Conservation (phyloP, 768 basidiomycete genomes). For the Panaeolus cyanescens region DNA sequence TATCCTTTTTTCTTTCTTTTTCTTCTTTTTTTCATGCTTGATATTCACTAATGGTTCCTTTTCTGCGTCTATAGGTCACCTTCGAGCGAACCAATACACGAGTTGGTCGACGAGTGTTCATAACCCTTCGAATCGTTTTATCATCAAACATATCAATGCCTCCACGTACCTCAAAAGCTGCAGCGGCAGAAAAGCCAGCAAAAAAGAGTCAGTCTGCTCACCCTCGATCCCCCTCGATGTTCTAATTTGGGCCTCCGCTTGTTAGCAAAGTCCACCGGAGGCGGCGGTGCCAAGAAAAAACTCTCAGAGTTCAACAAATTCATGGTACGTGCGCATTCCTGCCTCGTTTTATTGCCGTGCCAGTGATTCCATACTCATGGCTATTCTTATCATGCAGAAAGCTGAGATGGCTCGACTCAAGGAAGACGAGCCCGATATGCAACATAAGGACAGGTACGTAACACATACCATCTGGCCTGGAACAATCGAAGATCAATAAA, state of each 20-base stretch:
- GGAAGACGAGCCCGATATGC: slow-evolving; percentile 69
- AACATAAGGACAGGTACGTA: slow-evolving; percentile 72
- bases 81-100: slow-evolving; percentile 25
- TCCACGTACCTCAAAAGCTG: slow-evolving; percentile 41
- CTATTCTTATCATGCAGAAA: slow-evolving; percentile 46
- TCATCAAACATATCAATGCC: slow-evolving; percentile 36
- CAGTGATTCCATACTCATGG: slow-evolving; percentile 4
- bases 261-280: slow-evolving; percentile 54
- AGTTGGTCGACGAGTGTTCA: slow-evolving; percentile 14
- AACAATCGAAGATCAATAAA: slow-evolving; percentile 5
- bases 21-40: slow-evolving; percentile 10
- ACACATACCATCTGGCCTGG: slow-evolving; percentile 11
- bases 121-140: slow-evolving; percentile 16
- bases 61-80: slow-evolving; percentile 5
- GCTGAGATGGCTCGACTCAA: slow-evolving; percentile 78
- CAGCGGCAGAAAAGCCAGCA: slow-evolving; percentile 45
- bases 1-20: slow-evolving; percentile 4
- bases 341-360: slow-evolving; percentile 1
- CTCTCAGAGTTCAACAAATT: slow-evolving; percentile 79
- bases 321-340: slow-evolving; percentile 40
- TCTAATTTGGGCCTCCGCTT: slow-evolving; percentile 17
- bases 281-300: slow-evolving; percentile 55
- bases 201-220: slow-evolving; percentile 53
- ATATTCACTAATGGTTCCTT: slow-evolving; percentile 14
- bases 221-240: slow-evolving; percentile 15